Percentiles rank a stretch among this genome's conserved stretches.
Evolutionary conservation across 2,329 filamentous ascomycete species (phyloP).

Genomic region (Metarhizium humberi): DNA sequence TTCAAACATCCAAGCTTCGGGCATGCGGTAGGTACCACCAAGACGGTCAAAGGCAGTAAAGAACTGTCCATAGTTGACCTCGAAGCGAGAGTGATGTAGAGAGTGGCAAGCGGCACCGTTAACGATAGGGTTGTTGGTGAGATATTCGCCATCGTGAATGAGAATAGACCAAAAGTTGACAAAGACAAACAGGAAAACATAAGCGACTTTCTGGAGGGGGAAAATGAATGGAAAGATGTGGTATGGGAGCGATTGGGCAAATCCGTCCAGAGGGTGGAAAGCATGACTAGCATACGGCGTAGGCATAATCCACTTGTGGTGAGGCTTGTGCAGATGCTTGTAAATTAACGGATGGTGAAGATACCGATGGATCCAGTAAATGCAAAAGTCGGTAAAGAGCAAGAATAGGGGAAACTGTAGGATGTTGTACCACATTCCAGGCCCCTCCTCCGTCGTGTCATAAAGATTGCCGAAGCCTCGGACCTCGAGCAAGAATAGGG

Average conservation of each 20-base stretch:
- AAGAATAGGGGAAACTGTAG: constrained; percentile 84
- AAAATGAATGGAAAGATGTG: constrained; percentile 90
- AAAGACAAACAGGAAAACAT: constrained; percentile 77
- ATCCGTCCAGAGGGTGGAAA: constrained; percentile 92
- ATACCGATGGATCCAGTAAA: constrained; percentile 86
- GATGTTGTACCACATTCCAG: constrained; percentile 68
- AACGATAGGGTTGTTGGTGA: constrained; percentile 80
- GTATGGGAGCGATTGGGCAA: constrained; percentile 80
- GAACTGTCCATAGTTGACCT: constrained; percentile 83
- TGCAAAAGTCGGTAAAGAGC: constrained; percentile 85
- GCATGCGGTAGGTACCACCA: constrained; percentile 77
- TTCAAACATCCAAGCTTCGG: constrained; percentile 76
- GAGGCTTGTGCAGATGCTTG: constrained; percentile 87
- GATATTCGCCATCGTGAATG: constrained; percentile 93
- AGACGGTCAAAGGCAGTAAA: constrained; percentile 73
- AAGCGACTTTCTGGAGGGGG: constrained; percentile 84
- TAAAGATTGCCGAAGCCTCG: constrained; percentile 82
- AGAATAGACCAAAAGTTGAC: constrained; percentile 97
- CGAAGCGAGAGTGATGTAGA: constrained; percentile 54
- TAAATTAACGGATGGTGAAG: constrained; percentile 71
- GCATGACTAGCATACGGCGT: constrained; percentile 87
- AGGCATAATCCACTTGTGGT: constrained; percentile 99
- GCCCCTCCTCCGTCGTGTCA: constrained; percentile 65
- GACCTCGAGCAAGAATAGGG: constrained; percentile 75
- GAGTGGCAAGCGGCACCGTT: constrained; percentile 90